A percentile compares a stretch with the other conserved stretches of the same genome.
Conservation (phyloP, 768 basidiomycete species). For the Hygrophorus pudorinus region DNA sequence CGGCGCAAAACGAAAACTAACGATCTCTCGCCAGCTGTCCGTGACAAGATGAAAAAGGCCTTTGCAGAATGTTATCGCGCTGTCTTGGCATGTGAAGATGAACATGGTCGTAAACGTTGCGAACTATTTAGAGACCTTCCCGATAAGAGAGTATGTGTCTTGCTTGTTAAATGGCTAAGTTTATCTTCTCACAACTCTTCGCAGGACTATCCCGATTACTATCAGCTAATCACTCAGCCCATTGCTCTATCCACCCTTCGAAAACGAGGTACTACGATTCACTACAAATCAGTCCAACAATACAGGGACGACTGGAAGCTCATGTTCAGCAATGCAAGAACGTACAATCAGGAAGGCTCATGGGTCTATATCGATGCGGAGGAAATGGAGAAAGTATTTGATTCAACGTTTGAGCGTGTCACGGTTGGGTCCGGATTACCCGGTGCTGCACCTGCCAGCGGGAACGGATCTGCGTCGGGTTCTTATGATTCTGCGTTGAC, state of each 20-base stretch:
- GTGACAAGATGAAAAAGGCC: conserved; percentile 76
- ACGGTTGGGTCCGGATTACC: conserved; percentile 66
- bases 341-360: conserved; percentile 90
- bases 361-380: conserved; percentile 94
- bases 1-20: conserved; percentile 62
- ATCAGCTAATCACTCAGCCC: conserved; percentile 76
- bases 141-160: conserved; percentile 49
- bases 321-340: conserved; percentile 91
- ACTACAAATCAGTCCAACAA: conserved; percentile 65
- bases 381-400: conserved; percentile 87
- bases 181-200: conserved; percentile 10
- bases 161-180: not conserved
- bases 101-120: conserved; percentile 68
- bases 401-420: conserved; percentile 53
- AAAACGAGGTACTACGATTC: conserved; percentile 54
- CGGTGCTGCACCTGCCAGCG: conserved; percentile 42
- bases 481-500: conserved; percentile 62
- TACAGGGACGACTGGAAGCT: conserved; percentile 77
- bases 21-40: conserved; percentile 47
- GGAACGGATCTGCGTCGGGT: conserved; percentile 33
- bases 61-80: conserved; percentile 71
- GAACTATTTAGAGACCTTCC: conserved; percentile 87
- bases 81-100: conserved; percentile 62
- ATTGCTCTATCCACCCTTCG: conserved; percentile 84
- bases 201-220: conserved; percentile 89